Base-by-base conservation (phyloP, 768 basidiomycete species). In the Cytidiella melzeri region DNA sequence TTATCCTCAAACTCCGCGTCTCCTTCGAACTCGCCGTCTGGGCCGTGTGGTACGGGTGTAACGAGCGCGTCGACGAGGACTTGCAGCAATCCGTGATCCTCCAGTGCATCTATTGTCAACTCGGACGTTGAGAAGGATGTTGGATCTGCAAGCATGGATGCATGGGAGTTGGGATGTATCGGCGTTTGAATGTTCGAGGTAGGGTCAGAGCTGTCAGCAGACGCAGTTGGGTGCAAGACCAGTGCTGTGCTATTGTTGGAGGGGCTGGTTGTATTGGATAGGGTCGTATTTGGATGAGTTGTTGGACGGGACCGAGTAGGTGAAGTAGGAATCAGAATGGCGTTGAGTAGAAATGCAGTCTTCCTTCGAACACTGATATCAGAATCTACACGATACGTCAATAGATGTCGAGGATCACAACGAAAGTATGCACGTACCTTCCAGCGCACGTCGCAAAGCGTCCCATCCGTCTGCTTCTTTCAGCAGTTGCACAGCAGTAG, bases 341-440 rank as follows among this genome's bases (percentile, higher is more conserved):
- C 68, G 60, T 80, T 81, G 30, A 94, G 72, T 15, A 94, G 76
- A 68, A 92, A 93, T 3, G 79, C 75, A 0, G 78, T 72, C 63
- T 94, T 94, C 47, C 90, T 76, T 18, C 92, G 83, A 45, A 93
- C 79, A 30, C 68, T 65, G 23, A 89, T 83, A 54, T 87, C 81
- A 4, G 90, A 82, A 65, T 95, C 92, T 89, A 43, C 5, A 20
- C 13, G 18, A 23, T 38, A 21, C n/a, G n/a, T 41, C 45, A 48
- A n/a, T n/a, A n/a, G n/a, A n/a, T n/a, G n/a, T n/a, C 34, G 42
- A 59, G 20, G 11, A 44, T 51, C 27, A 45, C 48, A 11, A 30
- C 11, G 21, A 1, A 5, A 50, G 30, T 48, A 48, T 45, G 30
- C n/a, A 25, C 74, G 2, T 87, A 83, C 87, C 84, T 67, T 79